Conservation (phyloP, 164 flowering plant species). For the Cinnamomum micranthum region DNA sequence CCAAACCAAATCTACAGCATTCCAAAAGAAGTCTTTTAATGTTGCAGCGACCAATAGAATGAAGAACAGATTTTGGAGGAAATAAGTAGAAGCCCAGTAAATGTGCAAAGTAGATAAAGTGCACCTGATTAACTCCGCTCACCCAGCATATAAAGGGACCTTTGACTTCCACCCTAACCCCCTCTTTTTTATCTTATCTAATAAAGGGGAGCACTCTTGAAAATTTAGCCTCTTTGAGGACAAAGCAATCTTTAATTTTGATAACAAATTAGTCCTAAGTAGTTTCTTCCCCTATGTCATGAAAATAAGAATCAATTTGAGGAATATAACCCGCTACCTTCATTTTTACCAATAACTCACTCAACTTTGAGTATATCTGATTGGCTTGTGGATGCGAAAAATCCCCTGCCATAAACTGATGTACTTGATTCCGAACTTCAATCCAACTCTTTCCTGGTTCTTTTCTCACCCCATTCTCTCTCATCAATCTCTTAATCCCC, state of each 20-base stretch:
- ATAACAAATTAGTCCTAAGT: conserved; percentile 4
- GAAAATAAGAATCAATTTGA: conserved; percentile 1
- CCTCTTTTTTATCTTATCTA: too few relatives aligned
- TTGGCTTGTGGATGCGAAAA: conserved; percentile 17
- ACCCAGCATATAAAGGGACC: too few relatives aligned
- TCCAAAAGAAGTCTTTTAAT: too few relatives aligned
- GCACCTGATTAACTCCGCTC: too few relatives aligned
- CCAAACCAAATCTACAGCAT: too few relatives aligned
- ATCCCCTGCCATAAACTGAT: conserved; percentile 17
- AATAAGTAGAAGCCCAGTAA: too few relatives aligned
- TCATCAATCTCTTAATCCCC: conserved; percentile 14
- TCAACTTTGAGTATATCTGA: conserved; percentile 10
- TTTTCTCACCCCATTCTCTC: conserved; percentile 16
- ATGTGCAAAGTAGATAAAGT: too few relatives aligned
- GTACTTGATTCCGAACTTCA: conserved; percentile 14
- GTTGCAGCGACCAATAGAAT: too few relatives aligned
- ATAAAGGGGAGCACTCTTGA: too few relatives aligned
- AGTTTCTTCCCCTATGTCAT: conserved; percentile 4
- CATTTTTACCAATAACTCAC: conserved; percentile 15
- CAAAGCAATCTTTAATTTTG: conserved; percentile 5
- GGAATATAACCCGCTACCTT: conserved; percentile 12
- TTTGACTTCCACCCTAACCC: too few relatives aligned
- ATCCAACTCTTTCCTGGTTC: conserved; percentile 20
- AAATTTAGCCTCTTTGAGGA: too few relatives aligned
- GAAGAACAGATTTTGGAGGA: too few relatives aligned